phyloP scores from a whole-genome alignment of 371 early-diverging fungal genomes.

The Parasitella parasitica region DNA sequence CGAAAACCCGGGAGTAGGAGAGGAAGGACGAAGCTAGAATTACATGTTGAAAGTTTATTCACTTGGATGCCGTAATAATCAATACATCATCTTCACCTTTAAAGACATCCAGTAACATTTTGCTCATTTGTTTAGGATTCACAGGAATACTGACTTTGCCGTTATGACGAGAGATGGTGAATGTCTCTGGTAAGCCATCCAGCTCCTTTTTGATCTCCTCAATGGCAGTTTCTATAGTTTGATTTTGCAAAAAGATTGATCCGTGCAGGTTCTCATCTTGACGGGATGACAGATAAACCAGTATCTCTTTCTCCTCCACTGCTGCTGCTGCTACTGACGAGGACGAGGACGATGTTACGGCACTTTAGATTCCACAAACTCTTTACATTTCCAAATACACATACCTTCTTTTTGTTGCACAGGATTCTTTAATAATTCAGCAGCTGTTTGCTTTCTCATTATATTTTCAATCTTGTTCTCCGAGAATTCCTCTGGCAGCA shows the following conservation, averaged over 20 bases:
- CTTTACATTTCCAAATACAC: no score
- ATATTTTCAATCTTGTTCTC: constrained; percentile 44
- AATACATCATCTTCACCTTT: constrained; percentile 56
- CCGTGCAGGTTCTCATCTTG: constrained; percentile 52
- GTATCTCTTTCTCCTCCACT: constrained; percentile 44
- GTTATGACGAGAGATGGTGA: constrained; percentile 57
- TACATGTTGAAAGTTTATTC: background rate
- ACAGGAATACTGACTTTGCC: constrained; percentile 66
- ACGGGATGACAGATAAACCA: constrained; percentile 44
- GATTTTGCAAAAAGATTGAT: constrained; percentile 52
- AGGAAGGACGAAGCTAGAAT: no score
- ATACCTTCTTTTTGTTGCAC: background rate
- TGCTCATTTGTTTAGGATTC: constrained; percentile 60
- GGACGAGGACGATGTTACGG: background rate
- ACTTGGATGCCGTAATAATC: constrained; percentile 32
- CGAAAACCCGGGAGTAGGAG: background rate
- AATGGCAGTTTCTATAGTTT: constrained; percentile 49
- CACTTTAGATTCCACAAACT: no score
- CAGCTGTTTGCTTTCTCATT: constrained; percentile 27
- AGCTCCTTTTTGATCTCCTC: constrained; percentile 56
- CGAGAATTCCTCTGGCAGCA: constrained; percentile 65
- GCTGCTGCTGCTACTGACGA: background rate
- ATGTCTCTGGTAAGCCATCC: constrained; percentile 56
- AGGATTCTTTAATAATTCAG: constrained; percentile 4
- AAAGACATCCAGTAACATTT: constrained; percentile 51